A percentile compares a stretch with the other conserved stretches of the same genome.
Conservation (phyloP, 345 rosid genomes). For the Kandelia obovata region DNA sequence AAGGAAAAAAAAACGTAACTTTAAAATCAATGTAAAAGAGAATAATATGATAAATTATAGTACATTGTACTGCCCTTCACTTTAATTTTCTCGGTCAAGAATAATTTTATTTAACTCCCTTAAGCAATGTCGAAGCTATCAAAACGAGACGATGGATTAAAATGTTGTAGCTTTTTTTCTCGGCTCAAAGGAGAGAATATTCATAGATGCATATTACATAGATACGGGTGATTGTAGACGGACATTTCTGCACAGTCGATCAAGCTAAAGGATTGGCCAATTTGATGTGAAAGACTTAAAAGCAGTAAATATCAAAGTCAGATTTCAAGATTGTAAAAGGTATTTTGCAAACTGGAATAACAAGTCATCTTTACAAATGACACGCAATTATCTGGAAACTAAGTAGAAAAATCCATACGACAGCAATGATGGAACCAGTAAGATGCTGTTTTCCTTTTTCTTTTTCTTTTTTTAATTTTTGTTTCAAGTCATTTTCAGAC, state of each 20-base stretch:
- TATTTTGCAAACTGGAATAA: conserved; percentile 21
- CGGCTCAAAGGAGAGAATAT: no score
- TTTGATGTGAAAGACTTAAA: neutral
- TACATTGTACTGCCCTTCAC: no score
- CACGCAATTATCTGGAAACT: conserved; percentile 20
- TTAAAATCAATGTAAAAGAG: no score
- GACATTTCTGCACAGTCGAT: neutral
- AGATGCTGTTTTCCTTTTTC: neutral
- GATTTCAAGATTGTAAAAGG: conserved; percentile 21
- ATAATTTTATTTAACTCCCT: no score
- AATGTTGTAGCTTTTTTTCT: no score
- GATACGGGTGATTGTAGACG: no score
- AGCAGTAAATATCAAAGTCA: conserved; percentile 4
- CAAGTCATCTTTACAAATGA: conserved; percentile 33
- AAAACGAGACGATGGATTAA: no score
- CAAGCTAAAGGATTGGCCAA: neutral
- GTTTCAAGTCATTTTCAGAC: conserved; percentile 57
- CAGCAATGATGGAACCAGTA: conserved; percentile 29
- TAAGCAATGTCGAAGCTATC: no score
- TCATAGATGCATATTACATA: neutral
- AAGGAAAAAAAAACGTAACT: no score
- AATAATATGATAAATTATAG: no score
- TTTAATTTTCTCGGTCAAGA: no score
- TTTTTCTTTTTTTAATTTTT: neutral
- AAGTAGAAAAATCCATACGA: conserved; percentile 25